phyloP scores from a whole-genome alignment of 768 basidiomycete species.

The Ephemerocybe angulata region DNA sequence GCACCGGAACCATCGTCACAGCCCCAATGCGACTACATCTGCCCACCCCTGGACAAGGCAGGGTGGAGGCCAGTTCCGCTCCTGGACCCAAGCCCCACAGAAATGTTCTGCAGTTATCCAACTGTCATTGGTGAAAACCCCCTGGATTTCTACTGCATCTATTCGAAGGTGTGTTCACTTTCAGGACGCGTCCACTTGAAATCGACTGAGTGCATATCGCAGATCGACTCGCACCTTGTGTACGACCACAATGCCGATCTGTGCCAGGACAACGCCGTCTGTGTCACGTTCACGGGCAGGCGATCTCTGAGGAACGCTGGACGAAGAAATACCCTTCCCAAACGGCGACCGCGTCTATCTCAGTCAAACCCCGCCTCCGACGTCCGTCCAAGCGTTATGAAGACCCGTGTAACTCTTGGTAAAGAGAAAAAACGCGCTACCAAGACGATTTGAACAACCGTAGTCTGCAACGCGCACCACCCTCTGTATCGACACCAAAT shows the following conservation, averaged over 20 bases:
- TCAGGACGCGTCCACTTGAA: too few relatives aligned
- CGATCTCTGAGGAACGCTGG: not conserved
- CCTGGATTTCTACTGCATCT: constrained; percentile 2
- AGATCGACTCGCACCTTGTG: constrained; percentile 1
- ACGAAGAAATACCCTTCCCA: not conserved
- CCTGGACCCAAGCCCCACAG: constrained; percentile 1
- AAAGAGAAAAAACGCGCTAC: constrained; percentile 2
- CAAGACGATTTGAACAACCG: not conserved
- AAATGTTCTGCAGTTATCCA: constrained; percentile 4
- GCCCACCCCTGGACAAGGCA: constrained; percentile 3
- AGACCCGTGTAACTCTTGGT: constrained; percentile 2
- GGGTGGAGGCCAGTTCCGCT: not conserved
- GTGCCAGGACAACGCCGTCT: not conserved
- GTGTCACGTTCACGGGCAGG: not conserved
- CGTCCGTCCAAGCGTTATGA: constrained; percentile 1
- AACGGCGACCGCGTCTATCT: not conserved
- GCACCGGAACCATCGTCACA: not conserved
- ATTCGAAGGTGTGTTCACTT: constrained; percentile 1
- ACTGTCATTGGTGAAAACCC: not conserved
- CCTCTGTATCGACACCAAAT: too few relatives aligned
- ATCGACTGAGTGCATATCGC: not conserved
- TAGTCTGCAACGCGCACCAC: too few relatives aligned
- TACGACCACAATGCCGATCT: not conserved
- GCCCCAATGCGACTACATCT: not conserved
- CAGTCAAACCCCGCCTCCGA: not conserved